These are phyloP conservation scores for Arabidopsis hybrid DNA, from an alignment of 441 rosid species.

Conservation along the genomic window DNA sequence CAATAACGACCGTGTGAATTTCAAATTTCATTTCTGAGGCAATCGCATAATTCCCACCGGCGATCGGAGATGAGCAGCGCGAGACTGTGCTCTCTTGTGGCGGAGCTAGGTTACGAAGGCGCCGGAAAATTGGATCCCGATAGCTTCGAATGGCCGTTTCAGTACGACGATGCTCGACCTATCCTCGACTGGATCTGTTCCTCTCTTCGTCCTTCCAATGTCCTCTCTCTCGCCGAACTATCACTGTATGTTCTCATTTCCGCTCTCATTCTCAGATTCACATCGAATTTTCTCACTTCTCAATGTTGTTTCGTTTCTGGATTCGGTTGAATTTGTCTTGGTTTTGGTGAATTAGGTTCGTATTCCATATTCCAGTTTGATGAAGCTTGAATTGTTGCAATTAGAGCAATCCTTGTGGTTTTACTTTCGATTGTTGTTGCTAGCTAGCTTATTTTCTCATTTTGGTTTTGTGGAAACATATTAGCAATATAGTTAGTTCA, in stretches of 20 bases:
- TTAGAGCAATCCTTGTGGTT: slow-evolving; percentile 12
- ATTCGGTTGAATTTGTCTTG: neutral
- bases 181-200: slow-evolving; percentile 99
- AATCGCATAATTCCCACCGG: neutral
- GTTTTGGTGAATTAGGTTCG: slow-evolving; percentile 1
- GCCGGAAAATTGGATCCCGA: slow-evolving; percentile 78
- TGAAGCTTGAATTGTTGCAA: neutral
- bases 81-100: slow-evolving; percentile 71
- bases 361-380: neutral
- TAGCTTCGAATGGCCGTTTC: slow-evolving; percentile 99
- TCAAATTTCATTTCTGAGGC: neutral
- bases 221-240: slow-evolving; percentile 88
- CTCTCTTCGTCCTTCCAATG: slow-evolving; percentile 94
- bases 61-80: slow-evolving; percentile 71
- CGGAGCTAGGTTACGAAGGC: slow-evolving; percentile 86
- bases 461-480: neutral
- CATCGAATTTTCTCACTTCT: slow-evolving; percentile 1
- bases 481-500: slow-evolving; percentile 14
- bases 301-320: neutral
- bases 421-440: slow-evolving; percentile 3
- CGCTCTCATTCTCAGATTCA: slow-evolving; percentile 20
- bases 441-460: slow-evolving; percentile 18
- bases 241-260: slow-evolving; percentile 64
- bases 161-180: slow-evolving; percentile 91
- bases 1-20: neutral